phyloP scores from a whole-genome alignment of 164 flowering plant genomes.

The Umbellularia californica region DNA sequence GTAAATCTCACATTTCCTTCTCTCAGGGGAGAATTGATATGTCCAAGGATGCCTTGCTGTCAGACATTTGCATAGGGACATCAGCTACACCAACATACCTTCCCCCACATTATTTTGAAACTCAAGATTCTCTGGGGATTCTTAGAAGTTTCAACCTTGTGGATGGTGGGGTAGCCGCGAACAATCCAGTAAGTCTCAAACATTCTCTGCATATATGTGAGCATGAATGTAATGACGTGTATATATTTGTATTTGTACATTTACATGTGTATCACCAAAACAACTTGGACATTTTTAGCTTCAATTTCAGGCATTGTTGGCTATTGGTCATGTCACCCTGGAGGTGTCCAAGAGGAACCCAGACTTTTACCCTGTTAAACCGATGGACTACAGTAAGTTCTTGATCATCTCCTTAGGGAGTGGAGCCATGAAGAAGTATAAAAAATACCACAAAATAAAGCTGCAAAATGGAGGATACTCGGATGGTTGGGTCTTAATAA shows the following conservation, averaged over 20 bases:
- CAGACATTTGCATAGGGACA: slow-evolving; percentile 7
- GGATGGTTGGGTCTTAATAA: slow-evolving; percentile 27
- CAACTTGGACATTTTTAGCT: too few relatives aligned
- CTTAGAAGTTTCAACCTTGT: slow-evolving; percentile 1
- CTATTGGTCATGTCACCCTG: slow-evolving; percentile 4
- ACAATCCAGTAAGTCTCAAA: neutral
- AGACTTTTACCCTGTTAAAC: slow-evolving; percentile 7
- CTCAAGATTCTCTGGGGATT: slow-evolving; percentile 7
- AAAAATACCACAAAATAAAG: slow-evolving; percentile 28
- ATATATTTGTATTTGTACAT: too few relatives aligned
- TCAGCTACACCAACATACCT: slow-evolving; percentile 8
- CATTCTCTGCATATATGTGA: too few relatives aligned
- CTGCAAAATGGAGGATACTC: slow-evolving; percentile 39
- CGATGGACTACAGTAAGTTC: slow-evolving; percentile 6
- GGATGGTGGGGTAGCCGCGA: slow-evolving; percentile 4
- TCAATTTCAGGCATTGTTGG: slow-evolving; percentile 25
- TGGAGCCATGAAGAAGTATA: slow-evolving; percentile 28
- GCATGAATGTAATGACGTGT: too few relatives aligned
- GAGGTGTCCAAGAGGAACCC: slow-evolving; percentile 8
- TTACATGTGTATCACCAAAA: too few relatives aligned
- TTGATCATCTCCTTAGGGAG: slow-evolving; percentile 46
- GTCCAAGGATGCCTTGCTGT: slow-evolving; percentile 3
- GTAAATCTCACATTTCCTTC: neutral
- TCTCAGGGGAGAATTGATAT: slow-evolving; percentile 3
- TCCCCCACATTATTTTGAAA: slow-evolving; percentile 10